These are phyloP conservation scores for Hippophae rhamnoides DNA, from an alignment of 306 rosid genomes.

Conservation along the genomic window DNA sequence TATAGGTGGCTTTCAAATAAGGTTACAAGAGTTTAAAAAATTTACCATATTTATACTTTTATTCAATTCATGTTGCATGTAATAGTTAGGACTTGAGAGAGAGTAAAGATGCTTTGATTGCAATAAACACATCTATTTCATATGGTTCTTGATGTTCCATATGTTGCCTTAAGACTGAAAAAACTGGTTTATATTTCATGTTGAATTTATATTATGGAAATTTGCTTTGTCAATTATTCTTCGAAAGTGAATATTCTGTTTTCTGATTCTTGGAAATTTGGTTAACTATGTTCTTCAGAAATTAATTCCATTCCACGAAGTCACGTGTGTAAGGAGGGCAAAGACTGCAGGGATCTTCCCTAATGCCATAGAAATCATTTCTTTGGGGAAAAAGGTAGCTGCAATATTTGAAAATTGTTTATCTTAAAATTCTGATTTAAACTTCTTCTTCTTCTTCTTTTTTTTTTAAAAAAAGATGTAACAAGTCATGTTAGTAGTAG, in stretches of 20 bases:
- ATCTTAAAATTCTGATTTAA: conserved; percentile 9
- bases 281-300: conserved; percentile 43
- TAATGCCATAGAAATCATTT: conserved; percentile 82
- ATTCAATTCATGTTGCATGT: neutral
- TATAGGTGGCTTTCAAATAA: too few relatives aligned
- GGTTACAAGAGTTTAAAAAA: too few relatives aligned
- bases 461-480: neutral
- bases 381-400: conserved; percentile 63
- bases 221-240: neutral
- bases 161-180: neutral
- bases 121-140: neutral
- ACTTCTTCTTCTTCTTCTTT: conserved; percentile 3
- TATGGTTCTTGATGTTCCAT: neutral
- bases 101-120: neutral
- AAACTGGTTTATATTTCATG: neutral
- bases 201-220: neutral
- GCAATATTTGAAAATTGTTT: conserved; percentile 3
- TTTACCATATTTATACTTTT: too few relatives aligned
- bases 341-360: conserved; percentile 95
- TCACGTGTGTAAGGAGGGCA: conserved; percentile 75
- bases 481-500: conserved; percentile 15
- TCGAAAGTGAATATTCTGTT: neutral
- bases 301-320: conserved; percentile 69
- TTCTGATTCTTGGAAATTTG: conserved; percentile 11
- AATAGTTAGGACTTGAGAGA: neutral